Evolutionary conservation across 2,329 filamentous ascomycete species (phyloP), one percentile per base, ranked within the genome.

Genomic region (Colletotrichum simmondsii): DNA sequence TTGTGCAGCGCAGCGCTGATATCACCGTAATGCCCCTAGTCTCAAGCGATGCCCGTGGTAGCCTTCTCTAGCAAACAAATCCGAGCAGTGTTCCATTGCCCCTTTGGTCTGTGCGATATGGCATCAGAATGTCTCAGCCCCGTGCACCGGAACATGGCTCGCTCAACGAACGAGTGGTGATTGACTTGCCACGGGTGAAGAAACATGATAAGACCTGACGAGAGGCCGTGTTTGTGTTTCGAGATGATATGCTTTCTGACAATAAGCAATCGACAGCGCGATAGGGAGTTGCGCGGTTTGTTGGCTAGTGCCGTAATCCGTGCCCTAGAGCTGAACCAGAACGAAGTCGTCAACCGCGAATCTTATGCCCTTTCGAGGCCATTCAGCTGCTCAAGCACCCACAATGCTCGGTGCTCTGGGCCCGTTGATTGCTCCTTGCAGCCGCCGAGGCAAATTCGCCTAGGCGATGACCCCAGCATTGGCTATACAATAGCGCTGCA

Each of bases 361-460:
- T 53, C 65, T 54, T 60, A 24, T 62, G 19, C 32, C 65, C 32
- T 2, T 58, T 60, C 57, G 8, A 60, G 65, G 59, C 14, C 69
- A 49, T 64, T 69, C 70, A 69, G 65, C 65, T 72, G 58, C 70
- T 24, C 56, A 19, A 59, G 28, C 49, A 37, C 60, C 61, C 19
- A 19, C 24, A 32, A 72, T 70, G 26, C n/a, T 56, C 46, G 24
- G 60, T 70, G 66, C 32, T 49, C 46, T 42, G 19, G 32, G 53
- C 24, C 58, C 62, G 69, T 53, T 68, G 65, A 72, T 72, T 69
- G 65, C 58, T 72, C 59, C 35, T 59, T 53, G 53, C 70, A 69
- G 65, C 70, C 65, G 70, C 65, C 59, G 65, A 64, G 70, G 65
- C 65, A 53, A 69, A 68, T 72, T 69, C 30, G 65, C 65, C 70